A percentile compares a stretch with the other conserved stretches of the same genome.
Conservation (phyloP, 2,329 filamentous ascomycete genomes). For the Paraphaeosphaeria sporulosa region DNA sequence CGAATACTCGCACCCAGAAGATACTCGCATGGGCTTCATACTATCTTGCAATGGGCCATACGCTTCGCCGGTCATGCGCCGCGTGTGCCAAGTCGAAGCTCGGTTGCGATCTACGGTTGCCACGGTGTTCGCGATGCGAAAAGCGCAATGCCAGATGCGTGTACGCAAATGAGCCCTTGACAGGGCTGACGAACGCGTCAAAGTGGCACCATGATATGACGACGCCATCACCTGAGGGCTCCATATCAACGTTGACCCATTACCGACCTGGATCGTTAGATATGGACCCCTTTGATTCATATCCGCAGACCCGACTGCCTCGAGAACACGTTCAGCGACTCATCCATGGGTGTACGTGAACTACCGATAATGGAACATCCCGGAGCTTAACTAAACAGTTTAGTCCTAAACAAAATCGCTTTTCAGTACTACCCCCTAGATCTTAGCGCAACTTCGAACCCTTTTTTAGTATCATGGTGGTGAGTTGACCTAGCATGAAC, state of each 20-base stretch:
- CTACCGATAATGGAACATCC: slow-evolving; percentile 30
- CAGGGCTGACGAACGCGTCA: slow-evolving; percentile 24
- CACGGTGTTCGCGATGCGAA: slow-evolving; percentile 63
- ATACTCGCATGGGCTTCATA: slow-evolving; percentile 17
- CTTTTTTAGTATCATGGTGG: slow-evolving; percentile 68
- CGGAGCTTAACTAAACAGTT: slow-evolving; percentile 4
- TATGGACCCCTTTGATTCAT: slow-evolving; percentile 65
- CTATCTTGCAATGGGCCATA: slow-evolving; percentile 57
- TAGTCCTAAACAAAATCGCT: slow-evolving; percentile 63
- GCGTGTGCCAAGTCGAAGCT: slow-evolving; percentile 65
- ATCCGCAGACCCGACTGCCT: slow-evolving; percentile 62
- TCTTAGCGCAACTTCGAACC: slow-evolving; percentile 60
- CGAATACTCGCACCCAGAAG: slow-evolving; percentile 1
- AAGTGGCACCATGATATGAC: slow-evolving; percentile 3
- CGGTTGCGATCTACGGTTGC: slow-evolving; percentile 63
- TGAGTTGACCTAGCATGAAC: background rate
- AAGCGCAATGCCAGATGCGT: slow-evolving; percentile 58
- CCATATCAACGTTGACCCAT: slow-evolving; percentile 22
- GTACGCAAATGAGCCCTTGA: slow-evolving; percentile 64
- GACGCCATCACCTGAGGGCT: slow-evolving; percentile 13
- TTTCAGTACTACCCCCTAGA: slow-evolving; percentile 69
- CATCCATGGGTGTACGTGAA: slow-evolving; percentile 62
- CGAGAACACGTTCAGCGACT: slow-evolving; percentile 61
- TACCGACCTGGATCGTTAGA: slow-evolving; percentile 39
- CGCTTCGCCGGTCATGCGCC: slow-evolving; percentile 65